Base-by-base conservation (phyloP, 2,329 filamentous ascomycete species). In the Exophiala sideris region DNA sequence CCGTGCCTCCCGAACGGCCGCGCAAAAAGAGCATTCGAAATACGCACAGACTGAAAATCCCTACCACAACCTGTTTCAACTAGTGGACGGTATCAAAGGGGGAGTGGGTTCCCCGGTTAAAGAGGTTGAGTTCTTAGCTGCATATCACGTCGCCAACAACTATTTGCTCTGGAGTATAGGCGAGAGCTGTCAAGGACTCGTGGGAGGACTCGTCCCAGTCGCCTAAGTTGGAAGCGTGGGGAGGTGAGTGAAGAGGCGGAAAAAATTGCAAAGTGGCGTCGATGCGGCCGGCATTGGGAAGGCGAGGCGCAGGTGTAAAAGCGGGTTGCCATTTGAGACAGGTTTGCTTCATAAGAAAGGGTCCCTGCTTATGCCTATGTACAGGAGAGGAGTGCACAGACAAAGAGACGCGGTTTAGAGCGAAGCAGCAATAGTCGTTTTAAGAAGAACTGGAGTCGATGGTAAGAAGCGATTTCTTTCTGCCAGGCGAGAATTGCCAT, bases 1-100 rank as follows among this genome's bases (percentile, higher is more conserved):
- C 24, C 24, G 24, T 29, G 24, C 20, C 35, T 52, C 50, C 50
- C 50, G 50, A 52, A 53, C 50, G 50, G 34, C 50, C 50, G 50
- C 48, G 50, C 50, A 53, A 45, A 18, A 38, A 29, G 20, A 12
- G 35, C 14, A 38, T 34, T 9, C 45, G 5, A 12, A 44, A 29
- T 29, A 29, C 24, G 48, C 48, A 44, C 48, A 50, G 38, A 35
- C 48, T 33, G 29, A 41, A 20, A 44, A 44, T 44, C 41, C 29
- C 41, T 44, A 5, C 24, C 24, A 29, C 24, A 29, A 29, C 24
- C 24, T 29, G 24, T 29, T 29, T 29, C 24, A 29, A 16, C 35
- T 38, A 38, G 35, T 38, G 39, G 18, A 29, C 24, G 24, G 24
- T 29, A 29, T 29, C 24, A 29, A 16, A 18, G 39, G 39, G 18